These are phyloP conservation scores for Begonia masoniana DNA, from an alignment of 306 rosid genomes.

Conservation along the genomic window DNA sequence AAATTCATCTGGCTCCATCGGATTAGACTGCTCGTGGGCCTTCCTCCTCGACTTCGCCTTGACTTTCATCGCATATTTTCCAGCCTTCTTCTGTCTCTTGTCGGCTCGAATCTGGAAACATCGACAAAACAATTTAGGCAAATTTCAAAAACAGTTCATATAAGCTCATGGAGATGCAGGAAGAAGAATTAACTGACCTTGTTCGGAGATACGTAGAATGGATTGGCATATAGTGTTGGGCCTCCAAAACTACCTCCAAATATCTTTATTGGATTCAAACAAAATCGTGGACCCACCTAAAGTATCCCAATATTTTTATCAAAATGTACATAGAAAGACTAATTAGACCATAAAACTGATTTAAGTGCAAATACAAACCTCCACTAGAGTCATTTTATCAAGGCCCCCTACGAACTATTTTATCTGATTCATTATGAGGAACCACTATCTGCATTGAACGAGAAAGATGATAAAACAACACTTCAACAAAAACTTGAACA, in stretches of 20 bases:
- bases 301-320: neutral
- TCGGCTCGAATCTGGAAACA: slow-evolving; percentile 58
- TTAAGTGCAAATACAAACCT: slow-evolving; percentile 30
- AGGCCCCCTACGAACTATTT: slow-evolving; percentile 81
- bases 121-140: neutral
- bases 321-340: too few relatives aligned
- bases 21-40: slow-evolving; percentile 77
- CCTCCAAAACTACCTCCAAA: too few relatives aligned
- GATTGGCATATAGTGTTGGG: too few relatives aligned
- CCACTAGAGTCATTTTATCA: slow-evolving; percentile 83
- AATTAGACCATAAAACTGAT: too few relatives aligned
- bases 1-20: slow-evolving; percentile 84
- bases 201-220: too few relatives aligned
- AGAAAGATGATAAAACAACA: too few relatives aligned
- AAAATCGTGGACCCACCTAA: too few relatives aligned
- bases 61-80: slow-evolving; percentile 81
- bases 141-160: too few relatives aligned
- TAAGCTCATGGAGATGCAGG: too few relatives aligned
- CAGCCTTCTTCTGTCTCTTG: slow-evolving; percentile 73
- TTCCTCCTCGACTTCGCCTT: slow-evolving; percentile 96
- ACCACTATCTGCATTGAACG: neutral
- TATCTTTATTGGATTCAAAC: too few relatives aligned
- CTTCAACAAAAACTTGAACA: too few relatives aligned
- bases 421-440: slow-evolving; percentile 74
- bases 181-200: too few relatives aligned